These are phyloP conservation scores for Massariosphaeria phaeospora DNA, from an alignment of 495 filamentous ascomycete genomes.

Conservation along the genomic window DNA sequence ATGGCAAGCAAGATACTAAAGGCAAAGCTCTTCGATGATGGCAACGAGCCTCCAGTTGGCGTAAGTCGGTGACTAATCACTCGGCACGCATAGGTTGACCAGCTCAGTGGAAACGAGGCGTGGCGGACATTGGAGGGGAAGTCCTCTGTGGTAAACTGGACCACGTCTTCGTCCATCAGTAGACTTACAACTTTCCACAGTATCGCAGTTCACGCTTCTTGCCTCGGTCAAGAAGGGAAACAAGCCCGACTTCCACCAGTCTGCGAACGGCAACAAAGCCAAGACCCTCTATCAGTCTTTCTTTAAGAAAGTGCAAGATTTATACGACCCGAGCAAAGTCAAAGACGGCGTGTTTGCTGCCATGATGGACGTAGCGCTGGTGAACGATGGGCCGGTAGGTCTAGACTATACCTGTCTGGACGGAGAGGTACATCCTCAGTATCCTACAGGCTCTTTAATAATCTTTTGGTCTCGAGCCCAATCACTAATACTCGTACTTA, in stretches of 20 bases:
- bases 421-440: slow-evolving; percentile 52
- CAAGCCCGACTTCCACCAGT: slow-evolving; percentile 93
- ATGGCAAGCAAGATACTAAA: slow-evolving; percentile 84
- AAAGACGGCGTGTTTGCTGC: slow-evolving; percentile 95
- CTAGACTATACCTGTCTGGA: slow-evolving; percentile 60
- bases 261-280: slow-evolving; percentile 70
- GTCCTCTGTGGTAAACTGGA: slow-evolving; percentile 73
- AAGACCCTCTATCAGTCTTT: slow-evolving; percentile 78
- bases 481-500: slow-evolving; percentile 36
- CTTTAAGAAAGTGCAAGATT: slow-evolving; percentile 64
- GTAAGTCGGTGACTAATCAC: slow-evolving; percentile 8
- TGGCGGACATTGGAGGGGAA: slow-evolving; percentile 82
- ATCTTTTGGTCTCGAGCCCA: slow-evolving; percentile 8
- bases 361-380: slow-evolving; percentile 94
- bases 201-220: slow-evolving; percentile 97
- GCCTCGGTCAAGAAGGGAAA: slow-evolving; percentile 88
- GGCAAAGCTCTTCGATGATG: slow-evolving; percentile 82
- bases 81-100: slow-evolving; percentile 7
- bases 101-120: slow-evolving; percentile 75
- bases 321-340: slow-evolving; percentile 70
- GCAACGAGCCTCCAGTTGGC: slow-evolving; percentile 44
- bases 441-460: background rate
- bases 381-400: slow-evolving; percentile 94
- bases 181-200: slow-evolving; percentile 43
- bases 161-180: background rate